A percentile compares a stretch with the other conserved stretches of the same genome.
Conservation (phyloP, 2,329 filamentous ascomycete species). For the Aspergillus sp. region DNA sequence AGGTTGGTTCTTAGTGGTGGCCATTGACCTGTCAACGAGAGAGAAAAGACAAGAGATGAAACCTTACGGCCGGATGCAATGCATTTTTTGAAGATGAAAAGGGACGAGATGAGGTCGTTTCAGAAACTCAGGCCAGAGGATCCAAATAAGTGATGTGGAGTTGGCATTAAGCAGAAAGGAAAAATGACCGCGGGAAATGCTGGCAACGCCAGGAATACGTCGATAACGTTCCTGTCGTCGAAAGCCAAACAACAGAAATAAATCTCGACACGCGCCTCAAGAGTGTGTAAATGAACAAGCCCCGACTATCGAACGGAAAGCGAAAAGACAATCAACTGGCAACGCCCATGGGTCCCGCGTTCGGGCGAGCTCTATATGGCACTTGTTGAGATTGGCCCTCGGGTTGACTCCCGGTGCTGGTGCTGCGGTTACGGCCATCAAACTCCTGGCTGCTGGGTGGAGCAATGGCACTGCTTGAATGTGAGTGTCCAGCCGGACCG, state of each 20-base stretch:
- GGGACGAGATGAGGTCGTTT: not conserved
- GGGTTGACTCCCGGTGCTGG: slow-evolving; percentile 36
- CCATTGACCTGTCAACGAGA: slow-evolving; percentile 13
- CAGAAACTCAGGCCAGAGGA: not conserved
- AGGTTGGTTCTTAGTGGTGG: not conserved
- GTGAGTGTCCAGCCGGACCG: slow-evolving; percentile 40
- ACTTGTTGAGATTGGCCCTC: slow-evolving; percentile 34
- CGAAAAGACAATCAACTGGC: slow-evolving; percentile 25
- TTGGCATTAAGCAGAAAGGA: slow-evolving; percentile 19
- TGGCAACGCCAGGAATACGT: slow-evolving; percentile 25
- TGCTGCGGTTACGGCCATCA: slow-evolving; percentile 35
- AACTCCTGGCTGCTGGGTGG: slow-evolving; percentile 27
- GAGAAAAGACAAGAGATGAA: slow-evolving; percentile 13
- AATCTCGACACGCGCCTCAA: not conserved
- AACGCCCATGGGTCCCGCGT: slow-evolving; percentile 41
- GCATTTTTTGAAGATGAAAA: slow-evolving; percentile 18
- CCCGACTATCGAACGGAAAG: not conserved
- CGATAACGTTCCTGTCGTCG: slow-evolving; percentile 13
- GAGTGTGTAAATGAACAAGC: slow-evolving; percentile 6
- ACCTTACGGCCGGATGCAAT: slow-evolving; percentile 27
- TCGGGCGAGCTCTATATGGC: slow-evolving; percentile 38
- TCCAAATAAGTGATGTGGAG: slow-evolving; percentile 20
- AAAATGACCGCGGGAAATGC: slow-evolving; percentile 30
- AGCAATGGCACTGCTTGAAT: slow-evolving; percentile 27
- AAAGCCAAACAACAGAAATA: slow-evolving; percentile 14